These are phyloP conservation scores for Penicillium desertorum DNA, from an alignment of 495 filamentous ascomycete genomes.

Conservation along the genomic window DNA sequence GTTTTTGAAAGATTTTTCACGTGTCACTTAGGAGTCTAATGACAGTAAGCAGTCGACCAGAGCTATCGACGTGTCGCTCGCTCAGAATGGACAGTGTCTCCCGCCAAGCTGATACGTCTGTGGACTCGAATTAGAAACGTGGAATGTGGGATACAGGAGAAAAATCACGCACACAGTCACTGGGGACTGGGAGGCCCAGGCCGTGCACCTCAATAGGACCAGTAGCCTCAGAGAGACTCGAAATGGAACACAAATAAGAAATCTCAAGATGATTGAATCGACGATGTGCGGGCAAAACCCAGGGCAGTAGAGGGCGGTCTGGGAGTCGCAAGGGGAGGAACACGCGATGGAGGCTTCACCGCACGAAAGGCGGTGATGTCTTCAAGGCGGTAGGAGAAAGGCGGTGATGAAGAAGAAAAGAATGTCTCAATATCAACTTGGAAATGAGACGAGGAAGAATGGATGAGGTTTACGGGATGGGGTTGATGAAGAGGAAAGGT, in stretches of 20 bases:
- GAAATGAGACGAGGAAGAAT: background rate
- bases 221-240: constrained; percentile 6
- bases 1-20: constrained; percentile 9
- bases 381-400: constrained; percentile 40
- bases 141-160: constrained; percentile 6
- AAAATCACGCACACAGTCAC: constrained; percentile 12
- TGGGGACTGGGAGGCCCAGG: constrained; percentile 6
- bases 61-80: background rate
- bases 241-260: background rate
- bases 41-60: background rate
- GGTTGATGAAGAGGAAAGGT: constrained; percentile 12
- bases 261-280: constrained; percentile 8
- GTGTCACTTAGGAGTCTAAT: background rate
- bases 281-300: constrained; percentile 41
- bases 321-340: constrained; percentile 28
- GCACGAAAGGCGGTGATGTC: constrained; percentile 50
- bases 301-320: constrained; percentile 45
- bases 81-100: background rate
- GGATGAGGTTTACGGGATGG: background rate
- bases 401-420: constrained; percentile 10
- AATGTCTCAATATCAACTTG: background rate
- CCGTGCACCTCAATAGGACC: constrained; percentile 9
- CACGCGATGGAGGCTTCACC: constrained; percentile 41
- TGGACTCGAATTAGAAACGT: background rate
- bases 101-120: constrained; percentile 3